A percentile compares a stretch with the other conserved stretches of the same genome.
Evolutionary conservation across 176 grass and related monocot genomes (phyloP).

Genomic region (Tillandsia leiboldiana): DNA sequence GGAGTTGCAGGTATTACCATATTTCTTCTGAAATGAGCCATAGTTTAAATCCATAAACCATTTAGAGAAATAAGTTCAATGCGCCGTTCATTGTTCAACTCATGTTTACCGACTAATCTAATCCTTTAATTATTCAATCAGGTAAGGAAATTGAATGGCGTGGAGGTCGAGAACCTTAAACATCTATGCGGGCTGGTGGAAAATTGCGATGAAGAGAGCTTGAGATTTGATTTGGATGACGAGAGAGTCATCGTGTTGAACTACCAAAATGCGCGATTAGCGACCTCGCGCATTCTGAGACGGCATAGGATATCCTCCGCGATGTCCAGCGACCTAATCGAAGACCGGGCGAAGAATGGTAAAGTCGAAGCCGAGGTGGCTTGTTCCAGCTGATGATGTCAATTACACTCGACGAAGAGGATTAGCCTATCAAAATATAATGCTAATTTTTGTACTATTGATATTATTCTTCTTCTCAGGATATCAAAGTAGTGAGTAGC

Average conservation of each 20-base stretch:
- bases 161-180: conserved; percentile 79
- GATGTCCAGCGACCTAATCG: conserved; percentile 61
- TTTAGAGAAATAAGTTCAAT: not conserved
- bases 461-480: not conserved
- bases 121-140: conserved; percentile 15
- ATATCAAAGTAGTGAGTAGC: too few relatives aligned
- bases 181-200: conserved; percentile 73
- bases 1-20: conserved; percentile 56
- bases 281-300: conserved; percentile 68
- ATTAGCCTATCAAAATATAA: not conserved
- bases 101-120: conserved; percentile 13
- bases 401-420: not conserved
- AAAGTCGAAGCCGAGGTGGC: conserved; percentile 26
- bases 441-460: too few relatives aligned
- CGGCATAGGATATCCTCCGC: conserved; percentile 75
- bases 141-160: conserved; percentile 80
- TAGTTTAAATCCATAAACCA: too few relatives aligned
- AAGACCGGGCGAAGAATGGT: conserved; percentile 30
- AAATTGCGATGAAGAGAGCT: conserved; percentile 53
- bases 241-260: conserved; percentile 75
- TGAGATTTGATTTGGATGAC: conserved; percentile 89
- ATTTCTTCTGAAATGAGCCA: not conserved
- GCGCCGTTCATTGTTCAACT: not conserved
- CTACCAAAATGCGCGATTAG: conserved; percentile 57
- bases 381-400: conserved; percentile 30